A percentile compares a stretch with the other conserved stretches of the same genome.
Conservation (phyloP, 768 basidiomycete species). For the Xanthoconium stramineum region DNA sequence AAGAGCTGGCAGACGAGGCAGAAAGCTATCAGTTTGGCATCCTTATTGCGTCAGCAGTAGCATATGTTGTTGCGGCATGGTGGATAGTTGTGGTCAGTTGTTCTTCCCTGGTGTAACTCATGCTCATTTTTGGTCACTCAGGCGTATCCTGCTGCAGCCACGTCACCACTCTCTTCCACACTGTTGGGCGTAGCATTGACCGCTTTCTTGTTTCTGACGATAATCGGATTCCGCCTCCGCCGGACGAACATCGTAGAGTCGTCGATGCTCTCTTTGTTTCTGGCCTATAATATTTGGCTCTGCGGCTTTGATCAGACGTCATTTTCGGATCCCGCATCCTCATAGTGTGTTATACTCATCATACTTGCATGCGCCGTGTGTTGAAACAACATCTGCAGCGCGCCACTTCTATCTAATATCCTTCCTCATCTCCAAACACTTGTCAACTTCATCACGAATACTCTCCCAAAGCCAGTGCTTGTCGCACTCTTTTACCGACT, state of each 20-base stretch:
- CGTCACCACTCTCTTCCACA: conserved; percentile 84
- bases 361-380: not conserved
- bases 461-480: conserved; percentile 80
- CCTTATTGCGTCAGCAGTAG: conserved; percentile 70
- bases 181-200: conserved; percentile 86
- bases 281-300: conserved; percentile 89
- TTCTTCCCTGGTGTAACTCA: not conserved
- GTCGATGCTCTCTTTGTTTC: conserved; percentile 79
- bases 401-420: conserved; percentile 74
- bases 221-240: conserved; percentile 86
- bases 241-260: conserved; percentile 94
- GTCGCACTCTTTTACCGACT: conserved; percentile 78
- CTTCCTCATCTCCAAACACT: conserved; percentile 78
- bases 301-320: conserved; percentile 78
- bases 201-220: conserved; percentile 83
- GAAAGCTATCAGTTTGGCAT: conserved; percentile 76
- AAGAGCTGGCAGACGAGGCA: conserved; percentile 65
- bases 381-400: conserved; percentile 38
- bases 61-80: conserved; percentile 81
- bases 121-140: conserved; percentile 29
- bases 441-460: conserved; percentile 79
- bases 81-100: conserved; percentile 77
- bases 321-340: conserved; percentile 68
- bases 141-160: conserved; percentile 81
- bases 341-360: conserved; percentile 54